Percentiles rank a stretch among this genome's conserved stretches.
phyloP scores from a whole-genome alignment of 2,329 filamentous ascomycete genomes.

The Emmonsia crescens region DNA sequence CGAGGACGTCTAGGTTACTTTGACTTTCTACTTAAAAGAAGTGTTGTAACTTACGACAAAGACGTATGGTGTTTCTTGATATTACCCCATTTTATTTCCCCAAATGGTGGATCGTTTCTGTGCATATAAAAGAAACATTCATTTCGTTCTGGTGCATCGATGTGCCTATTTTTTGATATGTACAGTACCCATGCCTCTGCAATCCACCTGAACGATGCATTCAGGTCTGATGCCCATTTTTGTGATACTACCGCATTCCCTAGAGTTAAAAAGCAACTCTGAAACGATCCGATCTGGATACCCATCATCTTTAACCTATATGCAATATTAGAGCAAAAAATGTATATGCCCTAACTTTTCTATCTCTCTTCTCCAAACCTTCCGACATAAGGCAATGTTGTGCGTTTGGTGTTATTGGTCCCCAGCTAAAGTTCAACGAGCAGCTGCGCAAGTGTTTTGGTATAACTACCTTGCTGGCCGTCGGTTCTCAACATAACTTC shows the following conservation, averaged over 20 bases:
- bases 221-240: background rate
- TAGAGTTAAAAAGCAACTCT: background rate
- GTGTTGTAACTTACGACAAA: background rate
- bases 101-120: background rate
- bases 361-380: background rate
- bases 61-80: background rate
- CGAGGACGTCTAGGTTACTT: conserved; percentile 27
- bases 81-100: background rate
- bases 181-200: background rate
- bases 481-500: too few relatives aligned
- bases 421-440: background rate
- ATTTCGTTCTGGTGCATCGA: background rate
- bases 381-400: background rate
- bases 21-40: background rate
- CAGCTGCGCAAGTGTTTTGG: background rate
- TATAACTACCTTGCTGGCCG: too few relatives aligned
- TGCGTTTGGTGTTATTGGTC: background rate
- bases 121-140: background rate
- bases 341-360: background rate
- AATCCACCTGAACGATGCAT: background rate
- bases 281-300: background rate
- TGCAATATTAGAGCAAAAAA: background rate
- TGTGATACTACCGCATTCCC: background rate
- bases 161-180: background rate
- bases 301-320: background rate